A percentile compares a stretch with the other conserved stretches of the same genome.
phyloP scores from a whole-genome alignment of 495 filamentous ascomycete species.

The Chaetomium tenue region DNA sequence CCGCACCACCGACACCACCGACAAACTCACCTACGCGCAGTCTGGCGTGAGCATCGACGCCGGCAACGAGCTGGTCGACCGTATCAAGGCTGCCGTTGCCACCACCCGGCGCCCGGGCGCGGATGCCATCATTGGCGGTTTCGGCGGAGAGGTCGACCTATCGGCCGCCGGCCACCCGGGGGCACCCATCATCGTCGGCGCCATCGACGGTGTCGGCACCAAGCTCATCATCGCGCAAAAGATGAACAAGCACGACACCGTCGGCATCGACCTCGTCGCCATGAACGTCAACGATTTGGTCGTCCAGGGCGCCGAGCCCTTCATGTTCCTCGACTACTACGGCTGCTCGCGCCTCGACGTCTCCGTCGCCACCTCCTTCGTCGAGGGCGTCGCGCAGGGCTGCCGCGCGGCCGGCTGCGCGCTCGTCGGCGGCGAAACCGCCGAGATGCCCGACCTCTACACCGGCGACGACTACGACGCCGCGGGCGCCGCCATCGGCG shows the following conservation, averaged over 20 bases:
- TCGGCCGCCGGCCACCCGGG: constrained; percentile 68
- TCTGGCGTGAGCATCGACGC: constrained; percentile 91
- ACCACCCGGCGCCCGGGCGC: constrained; percentile 81
- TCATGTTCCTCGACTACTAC: constrained; percentile 97
- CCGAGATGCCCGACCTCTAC: constrained; percentile 96
- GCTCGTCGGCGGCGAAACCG: constrained; percentile 93
- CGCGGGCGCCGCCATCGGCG: constrained; percentile 81
- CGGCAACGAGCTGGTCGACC: constrained; percentile 84
- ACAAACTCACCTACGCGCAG: constrained; percentile 82
- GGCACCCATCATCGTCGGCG: constrained; percentile 77
- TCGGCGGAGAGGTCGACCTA: constrained; percentile 86
- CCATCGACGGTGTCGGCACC: constrained; percentile 94
- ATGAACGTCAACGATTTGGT: constrained; percentile 99
- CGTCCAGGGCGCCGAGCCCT: constrained; percentile 88
- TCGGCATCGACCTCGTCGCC: constrained; percentile 93
- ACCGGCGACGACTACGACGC: constrained; percentile 81
- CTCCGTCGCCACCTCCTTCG: constrained; percentile 70
- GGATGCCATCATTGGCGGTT: constrained; percentile 88
- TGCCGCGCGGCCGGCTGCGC: constrained; percentile 80
- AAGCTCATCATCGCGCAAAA: constrained; percentile 93
- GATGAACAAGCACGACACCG: constrained; percentile 83
- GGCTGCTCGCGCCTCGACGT: constrained; percentile 83
- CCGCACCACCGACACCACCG: constrained; percentile 37
- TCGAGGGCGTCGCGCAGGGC: constrained; percentile 81
- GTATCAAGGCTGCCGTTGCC: constrained; percentile 79